Conservation (phyloP, 2,329 filamentous ascomycete species). For the Botrytis fragariae region DNA sequence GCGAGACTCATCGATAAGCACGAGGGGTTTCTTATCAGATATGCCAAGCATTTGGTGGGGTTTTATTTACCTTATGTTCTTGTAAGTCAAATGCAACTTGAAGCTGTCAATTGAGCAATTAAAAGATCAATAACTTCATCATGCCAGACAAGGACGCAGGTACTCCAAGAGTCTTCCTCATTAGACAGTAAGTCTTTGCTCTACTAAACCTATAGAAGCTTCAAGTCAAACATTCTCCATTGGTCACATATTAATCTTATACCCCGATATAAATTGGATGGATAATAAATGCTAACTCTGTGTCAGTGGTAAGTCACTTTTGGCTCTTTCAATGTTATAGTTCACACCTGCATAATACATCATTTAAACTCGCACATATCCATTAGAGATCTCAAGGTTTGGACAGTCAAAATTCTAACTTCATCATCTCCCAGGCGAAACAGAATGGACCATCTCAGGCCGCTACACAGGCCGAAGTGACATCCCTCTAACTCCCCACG, state of each 20-base stretch:
- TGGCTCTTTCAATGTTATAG: not conserved
- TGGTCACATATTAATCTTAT: not conserved
- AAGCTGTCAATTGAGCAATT: not conserved
- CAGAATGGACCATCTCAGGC: constrained; percentile 48
- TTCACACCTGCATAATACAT: not conserved
- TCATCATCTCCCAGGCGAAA: constrained; percentile 41
- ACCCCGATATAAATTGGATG: not conserved
- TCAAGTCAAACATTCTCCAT: not conserved
- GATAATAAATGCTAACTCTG: not conserved
- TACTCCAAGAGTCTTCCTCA: constrained; percentile 43
- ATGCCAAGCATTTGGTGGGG: constrained; percentile 9
- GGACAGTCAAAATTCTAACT: constrained; percentile 20
- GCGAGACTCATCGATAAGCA: not conserved
- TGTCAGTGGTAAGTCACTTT: constrained; percentile 19
- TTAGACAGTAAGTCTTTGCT: constrained; percentile 39
- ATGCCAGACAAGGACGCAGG: constrained; percentile 41
- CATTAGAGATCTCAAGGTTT: no score
- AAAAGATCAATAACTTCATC: constrained; percentile 16
- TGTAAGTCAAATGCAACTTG: not conserved
- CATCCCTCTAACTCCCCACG: constrained; percentile 42
- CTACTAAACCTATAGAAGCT: not conserved
- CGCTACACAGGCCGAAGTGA: constrained; percentile 46
- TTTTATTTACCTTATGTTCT: not conserved
- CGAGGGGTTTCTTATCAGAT: constrained; percentile 15
- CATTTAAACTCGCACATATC: no score